Evolutionary conservation across 371 early-diverging fungal genomes (phyloP).

Genomic region (Mucor mucedo): DNA sequence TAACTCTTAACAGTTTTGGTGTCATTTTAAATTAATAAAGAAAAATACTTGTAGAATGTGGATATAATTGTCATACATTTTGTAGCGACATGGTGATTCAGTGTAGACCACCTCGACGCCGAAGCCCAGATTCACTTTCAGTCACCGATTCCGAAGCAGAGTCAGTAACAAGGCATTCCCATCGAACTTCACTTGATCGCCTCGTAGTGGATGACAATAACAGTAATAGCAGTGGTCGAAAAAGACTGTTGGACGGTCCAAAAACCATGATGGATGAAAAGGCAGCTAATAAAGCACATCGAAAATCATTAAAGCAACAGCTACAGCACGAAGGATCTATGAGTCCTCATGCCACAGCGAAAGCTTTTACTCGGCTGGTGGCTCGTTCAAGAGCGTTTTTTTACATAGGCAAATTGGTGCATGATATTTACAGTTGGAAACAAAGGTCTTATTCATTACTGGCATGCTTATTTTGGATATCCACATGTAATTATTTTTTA

Average conservation of each 20-base stretch:
- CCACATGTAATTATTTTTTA: slow-evolving; percentile 16
- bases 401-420: slow-evolving; percentile 21
- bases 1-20: no score
- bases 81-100: slow-evolving; percentile 49
- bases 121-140: slow-evolving; percentile 45
- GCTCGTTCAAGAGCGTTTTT: slow-evolving; percentile 46
- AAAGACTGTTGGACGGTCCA: slow-evolving; percentile 30
- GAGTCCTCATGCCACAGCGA: slow-evolving; percentile 48
- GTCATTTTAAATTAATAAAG: background rate
- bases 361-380: slow-evolving; percentile 46
- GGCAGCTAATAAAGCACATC: slow-evolving; percentile 21
- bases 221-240: slow-evolving; percentile 11
- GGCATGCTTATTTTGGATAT: slow-evolving; percentile 25
- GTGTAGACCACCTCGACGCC: slow-evolving; percentile 38
- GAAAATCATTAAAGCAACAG: slow-evolving; percentile 30
- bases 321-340: slow-evolving; percentile 17
- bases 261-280: slow-evolving; percentile 14
- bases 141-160: slow-evolving; percentile 55
- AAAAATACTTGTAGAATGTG: slow-evolving; percentile 31
- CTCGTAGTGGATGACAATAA: slow-evolving; percentile 7
- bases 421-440: slow-evolving; percentile 46
- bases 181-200: slow-evolving; percentile 13
- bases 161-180: slow-evolving; percentile 40
- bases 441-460: slow-evolving; percentile 20
- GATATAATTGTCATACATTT: slow-evolving; percentile 41